Evolutionary conservation across 441 rosid species (phyloP).

Genomic region (Populus hybrid): DNA sequence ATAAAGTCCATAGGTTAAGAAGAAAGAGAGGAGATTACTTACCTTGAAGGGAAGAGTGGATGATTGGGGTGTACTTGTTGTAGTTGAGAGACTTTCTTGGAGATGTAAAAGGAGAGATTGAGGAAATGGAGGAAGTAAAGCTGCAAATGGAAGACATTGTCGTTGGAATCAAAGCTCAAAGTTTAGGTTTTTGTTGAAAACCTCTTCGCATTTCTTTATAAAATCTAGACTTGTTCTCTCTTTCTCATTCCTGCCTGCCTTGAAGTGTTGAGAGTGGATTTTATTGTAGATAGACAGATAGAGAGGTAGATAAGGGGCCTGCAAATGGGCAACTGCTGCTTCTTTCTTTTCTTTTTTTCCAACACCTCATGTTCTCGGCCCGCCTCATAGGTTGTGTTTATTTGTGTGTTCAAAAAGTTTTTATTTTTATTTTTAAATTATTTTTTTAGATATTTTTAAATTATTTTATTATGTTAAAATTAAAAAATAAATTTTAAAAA

Average conservation of each 20-base stretch:
- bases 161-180: background rate
- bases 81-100: conserved; percentile 24
- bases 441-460: too few relatives aligned
- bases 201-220: background rate
- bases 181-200: background rate
- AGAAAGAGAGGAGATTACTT: background rate
- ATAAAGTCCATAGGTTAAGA: background rate
- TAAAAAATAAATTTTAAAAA: too few relatives aligned
- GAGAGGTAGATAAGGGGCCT: background rate
- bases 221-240: background rate
- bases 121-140: conserved; percentile 38
- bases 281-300: background rate
- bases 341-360: too few relatives aligned
- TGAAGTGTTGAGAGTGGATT: background rate
- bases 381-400: background rate
- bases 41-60: conserved; percentile 67
- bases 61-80: conserved; percentile 35
- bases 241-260: background rate
- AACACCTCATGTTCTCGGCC: background rate
- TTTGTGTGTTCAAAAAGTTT: too few relatives aligned
- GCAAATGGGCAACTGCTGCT: background rate
- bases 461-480: too few relatives aligned
- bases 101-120: conserved; percentile 36
- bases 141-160: conserved; percentile 31
- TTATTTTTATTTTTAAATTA: too few relatives aligned